Conservation (phyloP, 2,329 filamentous ascomycete species). For the Hirsutella thompsonii region DNA sequence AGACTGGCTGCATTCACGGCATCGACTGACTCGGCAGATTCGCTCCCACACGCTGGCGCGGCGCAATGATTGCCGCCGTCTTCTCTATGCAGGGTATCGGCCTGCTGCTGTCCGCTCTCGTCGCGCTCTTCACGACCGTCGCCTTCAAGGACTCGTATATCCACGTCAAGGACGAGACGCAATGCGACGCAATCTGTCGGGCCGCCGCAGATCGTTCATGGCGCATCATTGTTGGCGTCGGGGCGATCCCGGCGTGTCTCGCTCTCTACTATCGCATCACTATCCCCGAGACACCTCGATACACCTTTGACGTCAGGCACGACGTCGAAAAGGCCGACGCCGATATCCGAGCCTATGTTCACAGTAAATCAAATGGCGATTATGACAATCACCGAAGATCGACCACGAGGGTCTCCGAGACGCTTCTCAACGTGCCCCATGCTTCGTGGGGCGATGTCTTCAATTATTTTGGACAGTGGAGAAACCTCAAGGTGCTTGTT, state of each 20-base stretch:
- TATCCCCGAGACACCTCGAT: conserved; percentile 73
- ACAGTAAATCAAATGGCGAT: conserved; percentile 32
- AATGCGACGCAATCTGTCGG: conserved; percentile 51
- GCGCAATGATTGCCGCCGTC: conserved; percentile 71
- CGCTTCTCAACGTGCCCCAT: conserved; percentile 48
- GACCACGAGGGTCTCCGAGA: conserved; percentile 37
- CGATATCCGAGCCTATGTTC: conserved; percentile 51
- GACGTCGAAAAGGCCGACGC: conserved; percentile 64
- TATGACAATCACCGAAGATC: conserved; percentile 35
- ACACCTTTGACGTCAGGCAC: conserved; percentile 68
- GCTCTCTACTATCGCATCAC: conserved; percentile 79
- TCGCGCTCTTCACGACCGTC: conserved; percentile 55
- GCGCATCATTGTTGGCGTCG: conserved; percentile 70
- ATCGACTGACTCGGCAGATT: conserved; percentile 33
- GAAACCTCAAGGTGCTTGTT: conserved; percentile 56
- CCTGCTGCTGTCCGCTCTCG: conserved; percentile 59
- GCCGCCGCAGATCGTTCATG: conserved; percentile 68
- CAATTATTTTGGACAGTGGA: conserved; percentile 55
- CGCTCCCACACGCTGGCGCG: conserved; percentile 68
- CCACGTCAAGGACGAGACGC: conserved; percentile 22
- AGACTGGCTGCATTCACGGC: neutral
- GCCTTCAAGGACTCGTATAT: conserved; percentile 45
- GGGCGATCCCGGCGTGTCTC: conserved; percentile 63
- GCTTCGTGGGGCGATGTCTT: conserved; percentile 59
- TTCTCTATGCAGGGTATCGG: conserved; percentile 79